A percentile compares a stretch with the other conserved stretches of the same genome.
Evolutionary conservation across 805 yeast species (phyloP).

Genomic region (Yarrowia hollandica): DNA sequence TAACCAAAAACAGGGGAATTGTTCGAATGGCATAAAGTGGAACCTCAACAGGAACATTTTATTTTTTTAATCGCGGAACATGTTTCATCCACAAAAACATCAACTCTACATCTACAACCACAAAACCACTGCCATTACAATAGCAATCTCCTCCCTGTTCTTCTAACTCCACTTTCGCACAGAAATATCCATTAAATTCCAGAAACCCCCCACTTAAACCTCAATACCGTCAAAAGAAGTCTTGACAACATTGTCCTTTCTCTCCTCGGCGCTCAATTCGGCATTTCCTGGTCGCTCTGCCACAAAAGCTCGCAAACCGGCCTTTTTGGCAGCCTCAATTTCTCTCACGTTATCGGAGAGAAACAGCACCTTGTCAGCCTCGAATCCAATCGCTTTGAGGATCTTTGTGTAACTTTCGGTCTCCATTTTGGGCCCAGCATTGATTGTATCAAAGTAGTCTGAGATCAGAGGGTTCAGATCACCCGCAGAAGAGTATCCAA

Average conservation of each 20-base stretch:
- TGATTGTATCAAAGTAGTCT: conserved; percentile 83
- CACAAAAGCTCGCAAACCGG: conserved; percentile 59
- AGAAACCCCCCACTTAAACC: neutral
- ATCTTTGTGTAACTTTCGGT: conserved; percentile 60
- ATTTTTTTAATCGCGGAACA: no score
- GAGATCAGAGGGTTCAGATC: conserved; percentile 56
- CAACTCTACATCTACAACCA: no score
- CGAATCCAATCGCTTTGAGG: conserved; percentile 44
- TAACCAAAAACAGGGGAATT: no score
- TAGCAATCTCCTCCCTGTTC: no score
- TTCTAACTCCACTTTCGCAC: no score
- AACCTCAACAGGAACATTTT: no score
- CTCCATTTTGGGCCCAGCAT: conserved; percentile 72
- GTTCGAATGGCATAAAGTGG: no score
- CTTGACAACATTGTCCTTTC: neutral
- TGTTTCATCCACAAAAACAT: no score
- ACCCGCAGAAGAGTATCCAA: conserved; percentile 43
- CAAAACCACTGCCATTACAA: no score
- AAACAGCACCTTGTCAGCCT: conserved; percentile 51
- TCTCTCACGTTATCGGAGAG: conserved; percentile 80
- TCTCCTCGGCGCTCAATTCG: conserved; percentile 33
- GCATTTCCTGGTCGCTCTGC: conserved; percentile 78
- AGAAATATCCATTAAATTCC: neutral
- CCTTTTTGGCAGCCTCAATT: conserved; percentile 67
- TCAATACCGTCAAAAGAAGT: neutral